Evolutionary conservation across 371 early-diverging fungal genomes (phyloP).

Genomic region (Rhizopus delemar): DNA sequence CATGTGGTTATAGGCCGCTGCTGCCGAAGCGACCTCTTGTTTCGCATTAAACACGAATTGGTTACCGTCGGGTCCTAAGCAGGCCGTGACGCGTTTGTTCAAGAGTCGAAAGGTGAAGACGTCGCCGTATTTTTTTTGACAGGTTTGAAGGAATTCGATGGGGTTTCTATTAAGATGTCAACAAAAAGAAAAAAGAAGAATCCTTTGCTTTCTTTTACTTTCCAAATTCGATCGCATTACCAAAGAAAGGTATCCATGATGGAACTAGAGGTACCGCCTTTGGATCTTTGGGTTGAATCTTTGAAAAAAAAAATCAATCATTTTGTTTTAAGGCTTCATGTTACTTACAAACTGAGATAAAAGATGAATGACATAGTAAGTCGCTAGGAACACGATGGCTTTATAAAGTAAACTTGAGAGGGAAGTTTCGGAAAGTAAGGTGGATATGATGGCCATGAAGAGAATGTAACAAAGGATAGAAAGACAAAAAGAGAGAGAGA

Average conservation of each 20-base stretch:
- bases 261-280: slow-evolving; percentile 82
- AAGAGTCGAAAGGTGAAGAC: slow-evolving; percentile 91
- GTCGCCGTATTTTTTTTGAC: slow-evolving; percentile 79
- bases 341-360: slow-evolving; percentile 45
- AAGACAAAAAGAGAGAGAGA: neutral
- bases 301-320: neutral
- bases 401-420: slow-evolving; percentile 29
- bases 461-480: neutral
- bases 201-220: slow-evolving; percentile 36
- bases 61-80: slow-evolving; percentile 93
- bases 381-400: slow-evolving; percentile 29
- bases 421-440: slow-evolving; percentile 14
- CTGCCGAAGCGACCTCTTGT: slow-evolving; percentile 85
- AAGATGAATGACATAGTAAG: slow-evolving; percentile 39
- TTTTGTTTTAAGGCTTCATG: neutral
- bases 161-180: slow-evolving; percentile 60
- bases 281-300: slow-evolving; percentile 50
- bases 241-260: slow-evolving; percentile 87
- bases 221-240: slow-evolving; percentile 86
- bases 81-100: slow-evolving; percentile 88
- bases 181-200: neutral
- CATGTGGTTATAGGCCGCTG: slow-evolving; percentile 90
- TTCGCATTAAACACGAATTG: slow-evolving; percentile 94
- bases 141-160: slow-evolving; percentile 76
- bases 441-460: slow-evolving; percentile 31